Percentiles rank a stretch among this genome's conserved stretches.
These are phyloP conservation scores for Marasmius oreades DNA, from an alignment of 1,284 basidiomycete genomes.

Conservation along the genomic window DNA sequence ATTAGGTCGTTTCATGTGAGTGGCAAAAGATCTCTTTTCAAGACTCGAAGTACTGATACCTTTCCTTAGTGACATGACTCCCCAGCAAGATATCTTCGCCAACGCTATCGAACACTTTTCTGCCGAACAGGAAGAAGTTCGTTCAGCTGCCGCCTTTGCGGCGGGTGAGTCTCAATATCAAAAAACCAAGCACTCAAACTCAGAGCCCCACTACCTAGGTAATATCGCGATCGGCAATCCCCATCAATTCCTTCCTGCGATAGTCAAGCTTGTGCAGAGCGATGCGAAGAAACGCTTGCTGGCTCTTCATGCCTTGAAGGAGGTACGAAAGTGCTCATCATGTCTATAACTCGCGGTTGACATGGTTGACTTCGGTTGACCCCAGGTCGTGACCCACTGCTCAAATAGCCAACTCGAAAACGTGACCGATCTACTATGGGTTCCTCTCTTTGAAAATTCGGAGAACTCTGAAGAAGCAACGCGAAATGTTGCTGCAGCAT, in stretches of 20 bases:
- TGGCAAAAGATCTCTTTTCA: conserved; percentile 7
- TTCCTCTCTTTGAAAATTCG: conserved; percentile 84
- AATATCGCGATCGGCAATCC: conserved; percentile 94
- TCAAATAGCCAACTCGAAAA: conserved; percentile 78
- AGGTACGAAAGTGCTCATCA: conserved; percentile 45
- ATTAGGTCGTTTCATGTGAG: conserved; percentile 83
- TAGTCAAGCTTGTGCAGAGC: conserved; percentile 79
- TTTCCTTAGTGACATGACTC: conserved; percentile 71
- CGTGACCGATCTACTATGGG: conserved; percentile 88
- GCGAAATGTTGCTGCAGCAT: conserved; percentile 93
- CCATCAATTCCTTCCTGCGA: conserved; percentile 78
- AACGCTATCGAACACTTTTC: conserved; percentile 73
- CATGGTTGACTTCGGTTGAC: background rate
- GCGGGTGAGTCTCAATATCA: conserved; percentile 51
- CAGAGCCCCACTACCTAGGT: conserved; percentile 42
- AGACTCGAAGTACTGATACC: conserved; percentile 6
- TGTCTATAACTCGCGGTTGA: background rate
- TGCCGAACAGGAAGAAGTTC: conserved; percentile 77
- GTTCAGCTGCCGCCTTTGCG: conserved; percentile 88
- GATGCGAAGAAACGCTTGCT: conserved; percentile 79
- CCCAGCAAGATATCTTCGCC: conserved; percentile 72
- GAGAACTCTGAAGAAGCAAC: conserved; percentile 86
- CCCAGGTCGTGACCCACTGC: conserved; percentile 88
- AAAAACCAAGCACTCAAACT: background rate
- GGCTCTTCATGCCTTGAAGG: conserved; percentile 90